These are phyloP conservation scores for Backusella liffmaniae DNA, from an alignment of 192 early-diverging fungal species.

Conservation along the genomic window DNA sequence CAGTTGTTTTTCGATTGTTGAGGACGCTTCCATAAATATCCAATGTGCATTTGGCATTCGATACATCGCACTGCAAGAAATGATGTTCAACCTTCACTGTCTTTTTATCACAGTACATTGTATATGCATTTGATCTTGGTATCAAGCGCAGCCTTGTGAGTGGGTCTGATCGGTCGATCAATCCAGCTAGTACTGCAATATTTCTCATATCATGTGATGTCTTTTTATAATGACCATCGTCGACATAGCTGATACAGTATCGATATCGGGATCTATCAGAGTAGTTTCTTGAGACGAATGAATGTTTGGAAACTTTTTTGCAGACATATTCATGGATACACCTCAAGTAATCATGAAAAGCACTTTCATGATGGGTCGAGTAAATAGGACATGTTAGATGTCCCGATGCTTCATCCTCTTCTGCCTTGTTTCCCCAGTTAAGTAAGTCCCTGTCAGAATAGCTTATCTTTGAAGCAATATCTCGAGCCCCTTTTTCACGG, in stretches of 20 bases:
- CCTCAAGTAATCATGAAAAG: not conserved
- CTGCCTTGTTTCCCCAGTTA: not conserved
- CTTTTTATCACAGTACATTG: slow-evolving; percentile 42
- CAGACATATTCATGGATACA: not conserved
- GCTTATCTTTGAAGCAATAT: not conserved
- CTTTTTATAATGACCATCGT: not conserved
- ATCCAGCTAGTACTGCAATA: slow-evolving; percentile 31
- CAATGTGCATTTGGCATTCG: not conserved
- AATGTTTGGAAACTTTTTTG: not conserved
- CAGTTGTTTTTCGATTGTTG: not conserved
- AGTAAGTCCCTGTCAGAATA: not conserved
- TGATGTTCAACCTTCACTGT: not conserved
- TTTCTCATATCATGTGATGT: not conserved
- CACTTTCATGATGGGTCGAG: not conserved
- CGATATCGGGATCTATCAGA: not conserved
- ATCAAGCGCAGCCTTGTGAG: slow-evolving; percentile 40
- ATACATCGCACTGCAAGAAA: not conserved
- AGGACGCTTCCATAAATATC: not conserved
- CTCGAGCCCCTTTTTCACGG: not conserved
- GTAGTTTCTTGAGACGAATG: not conserved
- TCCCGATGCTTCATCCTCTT: not conserved
- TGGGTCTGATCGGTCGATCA: slow-evolving; percentile 36
- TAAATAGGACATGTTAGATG: not conserved
- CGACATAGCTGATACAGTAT: not conserved
- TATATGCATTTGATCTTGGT: slow-evolving; percentile 41